Percentiles rank a stretch among this genome's conserved stretches.
phyloP scores from a whole-genome alignment of 78 protist species.

The Monocercomonoides exilis region DNA sequence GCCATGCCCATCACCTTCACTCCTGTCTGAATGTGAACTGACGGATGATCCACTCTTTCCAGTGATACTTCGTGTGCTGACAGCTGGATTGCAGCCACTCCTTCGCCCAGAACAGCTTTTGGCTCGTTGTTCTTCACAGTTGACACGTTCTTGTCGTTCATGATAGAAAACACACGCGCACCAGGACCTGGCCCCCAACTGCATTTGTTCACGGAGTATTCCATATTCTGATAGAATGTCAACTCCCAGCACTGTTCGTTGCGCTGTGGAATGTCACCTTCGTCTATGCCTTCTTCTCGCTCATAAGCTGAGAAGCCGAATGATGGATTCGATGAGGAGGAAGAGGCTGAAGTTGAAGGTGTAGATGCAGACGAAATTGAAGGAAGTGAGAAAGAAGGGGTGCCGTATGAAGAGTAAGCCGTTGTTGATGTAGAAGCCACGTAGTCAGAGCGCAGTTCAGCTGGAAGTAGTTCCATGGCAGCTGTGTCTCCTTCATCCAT shows the following conservation, averaged over 20 bases:
- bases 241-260: background rate
- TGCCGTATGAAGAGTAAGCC: background rate
- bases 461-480: too few relatives aligned
- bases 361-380: too few relatives aligned
- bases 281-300: background rate
- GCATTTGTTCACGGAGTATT: background rate
- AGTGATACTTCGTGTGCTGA: background rate
- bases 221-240: background rate
- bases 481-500: background rate
- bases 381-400: too few relatives aligned
- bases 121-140: background rate
- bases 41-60: background rate
- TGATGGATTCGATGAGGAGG: background rate
- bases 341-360: background rate
- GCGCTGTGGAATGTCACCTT: background rate
- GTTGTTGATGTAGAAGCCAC: too few relatives aligned
- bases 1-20: background rate
- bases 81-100: background rate
- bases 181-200: background rate
- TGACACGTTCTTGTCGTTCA: background rate
- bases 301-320: background rate
- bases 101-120: background rate
- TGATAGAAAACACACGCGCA: background rate
- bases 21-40: background rate
- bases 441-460: too few relatives aligned